Base-by-base conservation (phyloP, 2,329 filamentous ascomycete genomes). In the Aspergillus fijiensis region DNA sequence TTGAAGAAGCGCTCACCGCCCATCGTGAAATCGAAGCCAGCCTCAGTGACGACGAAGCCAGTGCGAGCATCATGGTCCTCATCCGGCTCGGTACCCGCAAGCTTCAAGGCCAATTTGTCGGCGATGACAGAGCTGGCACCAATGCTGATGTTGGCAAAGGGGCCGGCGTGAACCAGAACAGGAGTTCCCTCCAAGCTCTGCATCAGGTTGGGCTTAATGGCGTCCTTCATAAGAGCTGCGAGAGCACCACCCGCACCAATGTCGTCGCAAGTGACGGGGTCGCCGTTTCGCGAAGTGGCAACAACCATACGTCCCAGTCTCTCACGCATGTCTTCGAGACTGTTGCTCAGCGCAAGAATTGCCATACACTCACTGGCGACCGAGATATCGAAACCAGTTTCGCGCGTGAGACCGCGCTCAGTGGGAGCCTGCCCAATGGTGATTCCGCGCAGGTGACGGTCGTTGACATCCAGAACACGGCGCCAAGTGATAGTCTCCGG, bases 1-100 rank as follows among this genome's bases (percentile, higher is more conserved):
- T 99, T 98, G 87, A 99, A 98, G 85, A 99, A 99, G 55, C 95
- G 90, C 84, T 99, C 95, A 64, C 95, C 95, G 65, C 95, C 95
- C 95, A 99, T 99, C 70, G 95, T 98, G 80, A 99, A 99, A 79
- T 99, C 95, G 77, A 99, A 99, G 10, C 95, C 95, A 56, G 95
- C 94, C 78, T 99, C 95, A 1, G 95, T 99, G 42, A 99, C 88
- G 23, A 97, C 94, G 70, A 95, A 98, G 10, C 95, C 95, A 31
- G 90, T 86, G 82, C 95, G 94, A 68, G 88, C 82, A 54, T 87
- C 82, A 71, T 93, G 86, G 69, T 96, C 86, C 80, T 98, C 95
- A 66, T 96, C 94, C 5, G 88, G 85, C 78, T 99, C 95, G 1
- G 94, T 97, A 72, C 95, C 95, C 4, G 92, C 90, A 65, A 99